These are phyloP conservation scores for Balakata baccata DNA, from an alignment of 345 rosid species.

Conservation along the genomic window DNA sequence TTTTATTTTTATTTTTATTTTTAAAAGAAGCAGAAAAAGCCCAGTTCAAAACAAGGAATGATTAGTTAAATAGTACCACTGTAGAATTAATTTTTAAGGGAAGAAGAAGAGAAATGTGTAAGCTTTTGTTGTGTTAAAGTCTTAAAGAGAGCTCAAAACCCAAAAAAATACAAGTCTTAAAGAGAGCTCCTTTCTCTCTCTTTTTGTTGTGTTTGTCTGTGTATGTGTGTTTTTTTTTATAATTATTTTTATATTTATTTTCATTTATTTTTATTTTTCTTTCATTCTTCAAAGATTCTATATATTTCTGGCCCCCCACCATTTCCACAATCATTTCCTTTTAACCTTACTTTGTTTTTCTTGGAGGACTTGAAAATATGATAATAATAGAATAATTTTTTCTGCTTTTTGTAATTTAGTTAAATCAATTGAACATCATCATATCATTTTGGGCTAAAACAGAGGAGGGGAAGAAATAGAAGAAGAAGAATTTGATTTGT, in stretches of 20 bases:
- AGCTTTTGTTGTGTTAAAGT: constrained; percentile 17
- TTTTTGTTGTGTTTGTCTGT: background rate
- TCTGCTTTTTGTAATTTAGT: constrained; percentile 21
- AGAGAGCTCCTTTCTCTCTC: background rate
- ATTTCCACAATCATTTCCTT: constrained; percentile 21
- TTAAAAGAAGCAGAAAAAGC: no score
- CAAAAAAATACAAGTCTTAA: no score
- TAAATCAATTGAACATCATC: constrained; percentile 29
- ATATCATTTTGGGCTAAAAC: constrained; percentile 28
- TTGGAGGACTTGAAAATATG: background rate
- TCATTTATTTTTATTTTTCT: constrained; percentile 6
- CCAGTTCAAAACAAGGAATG: background rate
- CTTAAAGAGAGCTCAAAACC: no score
- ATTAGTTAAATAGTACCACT: constrained; percentile 16
- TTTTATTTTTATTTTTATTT: no score
- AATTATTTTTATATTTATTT: no score
- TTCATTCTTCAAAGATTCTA: constrained; percentile 41
- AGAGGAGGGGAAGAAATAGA: constrained; percentile 1
- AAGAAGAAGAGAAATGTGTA: constrained; percentile 4
- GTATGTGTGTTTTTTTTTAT: no score
- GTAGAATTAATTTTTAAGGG: background rate
- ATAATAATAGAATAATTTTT: constrained; percentile 1
- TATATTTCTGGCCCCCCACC: constrained; percentile 30
- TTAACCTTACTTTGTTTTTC: constrained; percentile 15
- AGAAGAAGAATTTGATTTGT: background rate